Evolutionary conservation across 2,329 filamentous ascomycete species (phyloP).

Genomic region (Macroventuria anomochaeta): DNA sequence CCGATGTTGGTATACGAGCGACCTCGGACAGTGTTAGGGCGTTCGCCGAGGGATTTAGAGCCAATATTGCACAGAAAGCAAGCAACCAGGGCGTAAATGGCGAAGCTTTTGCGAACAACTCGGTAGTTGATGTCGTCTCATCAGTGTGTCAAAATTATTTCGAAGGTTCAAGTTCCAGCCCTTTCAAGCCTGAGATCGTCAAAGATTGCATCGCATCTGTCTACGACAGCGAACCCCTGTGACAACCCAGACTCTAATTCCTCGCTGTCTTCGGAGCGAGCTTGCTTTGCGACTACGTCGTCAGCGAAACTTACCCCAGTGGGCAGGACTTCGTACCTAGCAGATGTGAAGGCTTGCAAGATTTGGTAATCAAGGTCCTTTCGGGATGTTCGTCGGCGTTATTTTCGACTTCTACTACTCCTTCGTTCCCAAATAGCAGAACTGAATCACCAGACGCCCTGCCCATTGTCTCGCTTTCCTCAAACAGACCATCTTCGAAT

Average conservation of each 20-base stretch:
- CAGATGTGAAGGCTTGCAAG: neutral
- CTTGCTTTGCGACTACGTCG: slow-evolving; percentile 2
- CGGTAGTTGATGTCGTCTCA: neutral
- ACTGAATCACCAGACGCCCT: neutral
- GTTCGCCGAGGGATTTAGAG: neutral
- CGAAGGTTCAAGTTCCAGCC: neutral
- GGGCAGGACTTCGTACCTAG: neutral
- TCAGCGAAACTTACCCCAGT: slow-evolving; percentile 1
- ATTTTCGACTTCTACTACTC: neutral
- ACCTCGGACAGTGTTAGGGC: neutral
- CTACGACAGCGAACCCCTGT: neutral
- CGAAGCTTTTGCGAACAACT: neutral
- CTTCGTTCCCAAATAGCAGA: neutral
- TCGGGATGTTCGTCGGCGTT: neutral
- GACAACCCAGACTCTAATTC: neutral
- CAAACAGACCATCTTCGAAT: no score
- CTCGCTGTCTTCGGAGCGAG: slow-evolving; percentile 3
- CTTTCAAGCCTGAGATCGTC: neutral
- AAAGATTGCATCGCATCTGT: slow-evolving; percentile 1
- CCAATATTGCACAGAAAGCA: neutral
- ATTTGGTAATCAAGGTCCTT: neutral
- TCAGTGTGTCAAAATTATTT: neutral
- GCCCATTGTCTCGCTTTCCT: no score
- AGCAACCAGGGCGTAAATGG: neutral
- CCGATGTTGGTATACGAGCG: neutral